phyloP scores from a whole-genome alignment of 148 eudicot genomes.

The Rhododendron mucronatum region DNA sequence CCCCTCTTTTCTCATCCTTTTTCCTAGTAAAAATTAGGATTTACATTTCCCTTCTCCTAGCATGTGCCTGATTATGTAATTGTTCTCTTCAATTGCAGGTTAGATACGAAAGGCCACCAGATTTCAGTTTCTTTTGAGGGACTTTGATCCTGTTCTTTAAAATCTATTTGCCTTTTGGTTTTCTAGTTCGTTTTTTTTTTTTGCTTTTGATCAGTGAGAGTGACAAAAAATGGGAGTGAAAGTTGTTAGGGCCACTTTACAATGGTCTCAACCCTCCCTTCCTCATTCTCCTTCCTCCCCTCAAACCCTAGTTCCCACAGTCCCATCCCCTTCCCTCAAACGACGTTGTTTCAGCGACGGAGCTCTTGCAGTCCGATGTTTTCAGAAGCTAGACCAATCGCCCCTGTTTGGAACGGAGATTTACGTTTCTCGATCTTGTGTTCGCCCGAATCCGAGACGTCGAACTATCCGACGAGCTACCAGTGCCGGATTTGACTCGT shows the following conservation, averaged over 20 bases:
- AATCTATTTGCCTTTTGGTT: background rate
- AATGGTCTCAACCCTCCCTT: constrained; percentile 51
- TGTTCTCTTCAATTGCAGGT: background rate
- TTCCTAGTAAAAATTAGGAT: background rate
- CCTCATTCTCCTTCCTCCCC: constrained; percentile 37
- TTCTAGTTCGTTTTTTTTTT: too few relatives aligned
- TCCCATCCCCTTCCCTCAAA: constrained; percentile 14
- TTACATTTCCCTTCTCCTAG: background rate
- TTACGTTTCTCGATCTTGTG: constrained; percentile 23
- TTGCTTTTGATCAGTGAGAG: background rate
- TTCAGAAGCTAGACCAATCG: constrained; percentile 16
- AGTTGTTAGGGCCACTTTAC: constrained; percentile 40
- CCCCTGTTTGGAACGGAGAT: constrained; percentile 32
- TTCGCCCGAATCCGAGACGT: constrained; percentile 14
- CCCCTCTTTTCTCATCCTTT: background rate
- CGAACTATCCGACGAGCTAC: background rate
- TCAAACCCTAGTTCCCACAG: constrained; percentile 30
- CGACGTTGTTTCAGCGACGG: constrained; percentile 38
- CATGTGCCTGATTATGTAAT: background rate
- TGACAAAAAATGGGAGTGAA: constrained; percentile 35
- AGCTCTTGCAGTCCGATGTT: constrained; percentile 13
- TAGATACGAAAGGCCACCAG: background rate
- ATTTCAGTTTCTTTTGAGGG: background rate
- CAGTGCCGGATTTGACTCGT: constrained; percentile 43
- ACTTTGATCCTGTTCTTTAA: background rate